Conservation (phyloP, 202 grass and related monocot genomes). For the Digitaria exilis region DNA sequence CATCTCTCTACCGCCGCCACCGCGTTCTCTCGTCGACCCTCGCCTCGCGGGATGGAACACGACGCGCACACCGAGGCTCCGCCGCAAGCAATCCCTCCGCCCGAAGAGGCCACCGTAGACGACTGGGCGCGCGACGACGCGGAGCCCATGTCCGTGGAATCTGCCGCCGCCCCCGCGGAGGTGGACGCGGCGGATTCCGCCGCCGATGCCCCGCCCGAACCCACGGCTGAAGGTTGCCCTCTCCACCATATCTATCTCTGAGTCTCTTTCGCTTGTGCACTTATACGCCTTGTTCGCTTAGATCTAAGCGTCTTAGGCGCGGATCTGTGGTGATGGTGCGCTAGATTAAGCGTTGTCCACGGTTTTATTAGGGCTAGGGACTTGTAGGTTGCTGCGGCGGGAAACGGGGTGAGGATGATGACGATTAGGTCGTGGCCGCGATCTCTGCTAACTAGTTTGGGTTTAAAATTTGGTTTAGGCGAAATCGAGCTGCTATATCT, state of each 20-base stretch:
- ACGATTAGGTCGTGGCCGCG: background rate
- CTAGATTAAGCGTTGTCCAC: background rate
- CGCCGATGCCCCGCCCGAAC: background rate
- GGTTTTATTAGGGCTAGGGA: background rate
- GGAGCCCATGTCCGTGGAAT: conserved; percentile 29
- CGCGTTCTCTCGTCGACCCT: background rate
- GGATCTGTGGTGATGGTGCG: conserved; percentile 2
- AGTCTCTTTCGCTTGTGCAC: background rate
- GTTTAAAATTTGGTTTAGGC: background rate
- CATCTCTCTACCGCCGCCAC: background rate
- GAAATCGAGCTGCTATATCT: background rate
- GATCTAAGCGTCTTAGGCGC: conserved; percentile 16
- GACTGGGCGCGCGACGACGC: conserved; percentile 59
- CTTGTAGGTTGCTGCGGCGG: background rate
- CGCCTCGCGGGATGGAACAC: conserved; percentile 45
- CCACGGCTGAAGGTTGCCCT: conserved; percentile 24
- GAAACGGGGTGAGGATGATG: background rate
- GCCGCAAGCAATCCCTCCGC: too few species aligned
- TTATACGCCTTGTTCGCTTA: background rate
- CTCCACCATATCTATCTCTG: background rate
- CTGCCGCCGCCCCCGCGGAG: background rate
- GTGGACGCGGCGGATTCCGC: background rate
- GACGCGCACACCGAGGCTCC: too few species aligned
- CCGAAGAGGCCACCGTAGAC: too few species aligned
- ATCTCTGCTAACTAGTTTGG: background rate